Conservation (phyloP, 192 early-diverging fungal genomes). For the Backusella circina region DNA sequence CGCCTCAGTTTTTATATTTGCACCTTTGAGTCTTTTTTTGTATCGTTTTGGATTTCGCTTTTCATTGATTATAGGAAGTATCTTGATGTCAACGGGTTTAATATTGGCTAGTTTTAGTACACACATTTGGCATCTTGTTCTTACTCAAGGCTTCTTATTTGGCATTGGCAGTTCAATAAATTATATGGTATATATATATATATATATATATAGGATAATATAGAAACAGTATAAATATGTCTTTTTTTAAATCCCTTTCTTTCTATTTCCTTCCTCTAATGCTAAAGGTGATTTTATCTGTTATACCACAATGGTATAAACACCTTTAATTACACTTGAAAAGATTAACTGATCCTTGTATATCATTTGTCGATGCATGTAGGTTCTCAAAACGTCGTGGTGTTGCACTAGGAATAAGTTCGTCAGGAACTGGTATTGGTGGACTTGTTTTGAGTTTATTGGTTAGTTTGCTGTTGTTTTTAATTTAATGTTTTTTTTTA, state of each 20-base stretch:
- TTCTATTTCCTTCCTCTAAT: slow-evolving; percentile 45
- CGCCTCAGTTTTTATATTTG: background rate
- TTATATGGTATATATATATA: slow-evolving; percentile 10
- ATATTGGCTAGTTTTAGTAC: slow-evolving; percentile 17
- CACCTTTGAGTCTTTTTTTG: background rate
- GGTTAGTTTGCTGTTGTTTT: background rate
- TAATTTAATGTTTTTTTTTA: too few relatives aligned
- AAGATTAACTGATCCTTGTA: too few relatives aligned
- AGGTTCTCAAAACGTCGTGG: slow-evolving; percentile 52
- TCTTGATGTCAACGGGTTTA: slow-evolving; percentile 8
- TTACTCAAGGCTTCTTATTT: slow-evolving; percentile 58
- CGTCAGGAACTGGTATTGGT: slow-evolving; percentile 66
- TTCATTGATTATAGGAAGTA: slow-evolving; percentile 12
- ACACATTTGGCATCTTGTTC: slow-evolving; percentile 56
- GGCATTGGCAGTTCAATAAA: slow-evolving; percentile 41
- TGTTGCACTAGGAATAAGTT: slow-evolving; percentile 53
- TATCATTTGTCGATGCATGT: background rate
- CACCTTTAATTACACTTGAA: too few relatives aligned
- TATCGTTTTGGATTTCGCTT: background rate
- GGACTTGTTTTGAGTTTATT: slow-evolving; percentile 34
- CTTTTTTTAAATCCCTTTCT: slow-evolving; percentile 42
- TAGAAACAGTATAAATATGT: too few relatives aligned
- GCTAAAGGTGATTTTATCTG: too few relatives aligned
- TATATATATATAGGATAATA: too few relatives aligned
- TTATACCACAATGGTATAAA: too few relatives aligned